Evolutionary conservation across 352 stramenopile species (phyloP), one percentile per base, ranked within the genome.

Genomic region (Pythium sukuiense): DNA sequence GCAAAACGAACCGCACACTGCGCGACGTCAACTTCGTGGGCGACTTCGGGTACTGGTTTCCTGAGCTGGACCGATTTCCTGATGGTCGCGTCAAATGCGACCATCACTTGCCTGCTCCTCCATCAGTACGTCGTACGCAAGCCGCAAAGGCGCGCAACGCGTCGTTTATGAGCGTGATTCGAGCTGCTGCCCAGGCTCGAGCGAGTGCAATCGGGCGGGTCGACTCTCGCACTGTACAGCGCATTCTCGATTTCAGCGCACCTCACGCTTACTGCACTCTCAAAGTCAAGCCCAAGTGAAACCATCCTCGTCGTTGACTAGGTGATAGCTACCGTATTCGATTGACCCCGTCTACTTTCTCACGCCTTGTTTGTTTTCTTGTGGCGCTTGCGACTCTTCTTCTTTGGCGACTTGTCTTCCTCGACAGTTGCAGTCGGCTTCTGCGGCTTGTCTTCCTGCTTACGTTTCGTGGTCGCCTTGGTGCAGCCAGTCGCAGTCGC

Each of bases 361-460:
- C 26, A 48, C 41, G 41, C 41, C 41, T 48, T 48, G 41, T 14
- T 8, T 11, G 43, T 13, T n/a, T 56, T 64, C 55, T 69, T 69
- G 8, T 54, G 63, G 16, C 46, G 63, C 55, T 65, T 70, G 13
- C 63, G 63, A 45, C 62, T 58, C 48, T 61, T 62, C 30, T 70
- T 54, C 49, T 65, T 70, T 4, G 41, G 41, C 14, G 41, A 48
- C 35, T 57, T 70, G 45, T 16, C 39, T 9, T 54, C 58, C 35
- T 43, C n/a, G 26, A 16, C 29, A 20, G 24, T 3, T 1, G 4
- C 20, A 30, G n/a, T 6, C n/a, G 35, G 50, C 37, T 24, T 39
- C n/a, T 48, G 16, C 16, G 13, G 41, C 3, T 64, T 62, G 20
- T 45, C 30, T 24, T 64, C 32, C 26, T 59, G 32, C 27, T 18